These are phyloP conservation scores for Zizania latifolia DNA, from an alignment of 176 grass and related monocot genomes.

Conservation along the genomic window DNA sequence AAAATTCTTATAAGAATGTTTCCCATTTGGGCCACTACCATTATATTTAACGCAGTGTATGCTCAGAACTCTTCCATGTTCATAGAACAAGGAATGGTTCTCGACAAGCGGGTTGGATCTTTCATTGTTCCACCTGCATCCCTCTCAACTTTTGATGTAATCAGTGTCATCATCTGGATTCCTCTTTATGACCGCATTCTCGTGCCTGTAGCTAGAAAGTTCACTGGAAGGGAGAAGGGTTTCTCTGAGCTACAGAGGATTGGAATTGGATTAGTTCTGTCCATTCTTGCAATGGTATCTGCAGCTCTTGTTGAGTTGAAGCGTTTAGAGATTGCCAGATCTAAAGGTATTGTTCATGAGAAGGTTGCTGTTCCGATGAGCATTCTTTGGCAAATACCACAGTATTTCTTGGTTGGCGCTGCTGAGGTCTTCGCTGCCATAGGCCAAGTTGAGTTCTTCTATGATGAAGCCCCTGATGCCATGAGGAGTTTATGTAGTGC, in stretches of 20 bases:
- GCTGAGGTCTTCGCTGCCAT: constrained; percentile 74
- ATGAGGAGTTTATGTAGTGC: constrained; percentile 83
- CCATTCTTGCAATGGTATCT: constrained; percentile 60
- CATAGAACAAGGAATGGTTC: constrained; percentile 88
- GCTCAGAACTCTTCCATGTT: constrained; percentile 86
- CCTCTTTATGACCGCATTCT: constrained; percentile 71
- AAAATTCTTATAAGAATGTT: constrained; percentile 83
- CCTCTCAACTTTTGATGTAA: constrained; percentile 72
- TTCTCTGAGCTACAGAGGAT: constrained; percentile 77
- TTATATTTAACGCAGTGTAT: constrained; percentile 71
- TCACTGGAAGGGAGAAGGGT: constrained; percentile 67
- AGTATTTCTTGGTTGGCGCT: constrained; percentile 71
- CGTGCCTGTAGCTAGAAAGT: constrained; percentile 55
- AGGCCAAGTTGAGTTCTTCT: constrained; percentile 77
- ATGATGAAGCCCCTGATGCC: constrained; percentile 65
- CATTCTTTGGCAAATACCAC: constrained; percentile 87
- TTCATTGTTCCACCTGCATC: constrained; percentile 77
- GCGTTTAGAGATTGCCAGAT: constrained; percentile 56
- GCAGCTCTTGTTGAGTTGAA: constrained; percentile 67
- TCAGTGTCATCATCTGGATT: constrained; percentile 68
- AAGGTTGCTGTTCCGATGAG: constrained; percentile 59
- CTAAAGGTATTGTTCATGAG: constrained; percentile 45
- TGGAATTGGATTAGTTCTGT: constrained; percentile 73
- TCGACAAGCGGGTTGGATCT: constrained; percentile 60
- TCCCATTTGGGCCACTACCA: constrained; percentile 73